Base-by-base conservation (phyloP, 208 protist species). In the Acanthamoeba rhysodes region DNA sequence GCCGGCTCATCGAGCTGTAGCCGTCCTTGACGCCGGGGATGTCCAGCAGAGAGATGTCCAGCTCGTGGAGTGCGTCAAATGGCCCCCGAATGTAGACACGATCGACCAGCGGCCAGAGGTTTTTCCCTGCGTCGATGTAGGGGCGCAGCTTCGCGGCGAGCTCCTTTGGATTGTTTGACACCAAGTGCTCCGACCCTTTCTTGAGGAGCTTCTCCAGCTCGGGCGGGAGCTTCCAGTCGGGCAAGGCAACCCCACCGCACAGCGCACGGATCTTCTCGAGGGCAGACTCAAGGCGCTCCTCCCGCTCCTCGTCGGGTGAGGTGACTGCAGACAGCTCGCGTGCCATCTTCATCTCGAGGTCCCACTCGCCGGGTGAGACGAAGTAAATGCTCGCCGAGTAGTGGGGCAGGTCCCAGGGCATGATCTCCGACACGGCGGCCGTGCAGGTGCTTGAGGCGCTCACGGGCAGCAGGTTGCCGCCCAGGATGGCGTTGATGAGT, bases 401-500 rank as follows among this genome's bases (percentile, higher is more conserved):
- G 80, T 48, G 14, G n/a, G 12, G 24, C 80, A 7, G 55, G 80
- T 88, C 80, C 80, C 80, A 88, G 80, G 80, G 12, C n/a, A 32
- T 62, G 80, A 88, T 59, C 80, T 88, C 80, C 45, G 80, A 88
- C 20, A 88, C 48, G 10, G 41, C 80, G 34, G 80, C 80, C 80
- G 80, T 88, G 80, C 80, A 88, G 34, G 80, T 88, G 2, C 9
- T 37, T 20, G 37, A 9, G 20, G 80, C 29, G 20, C n/a, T 59
- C 9, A 32, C 37, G 10, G 80, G 80, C 45, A 88, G 80, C 48
- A 88, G n/a, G 20, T 88, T 62, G n/a, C 10, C 48, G 6, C 53
- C 48, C 24, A 88, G 80, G 53, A 88, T 88, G 41, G 80, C 80
- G 41, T 88, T 88, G 80, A 88, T 88, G 41, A 88, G 80, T 5